A percentile compares a stretch with the other conserved stretches of the same genome.
phyloP scores from a whole-genome alignment of 768 basidiomycete species.

The Fibroporia radiculosa region DNA sequence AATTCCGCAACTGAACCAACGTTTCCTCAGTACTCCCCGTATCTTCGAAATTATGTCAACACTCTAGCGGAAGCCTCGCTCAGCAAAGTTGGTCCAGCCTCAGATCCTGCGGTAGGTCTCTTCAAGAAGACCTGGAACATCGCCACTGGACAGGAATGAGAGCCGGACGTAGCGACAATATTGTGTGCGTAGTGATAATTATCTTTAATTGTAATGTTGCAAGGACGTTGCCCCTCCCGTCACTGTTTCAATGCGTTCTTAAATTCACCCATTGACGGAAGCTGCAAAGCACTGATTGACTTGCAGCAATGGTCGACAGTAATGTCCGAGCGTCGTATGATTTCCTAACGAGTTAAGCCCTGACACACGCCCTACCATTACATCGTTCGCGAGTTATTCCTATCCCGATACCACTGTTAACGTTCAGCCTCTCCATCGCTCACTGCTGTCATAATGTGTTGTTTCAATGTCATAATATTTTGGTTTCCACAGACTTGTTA shows the following conservation, averaged over 20 bases:
- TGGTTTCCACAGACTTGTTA: too few species aligned
- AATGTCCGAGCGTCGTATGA: too few species aligned
- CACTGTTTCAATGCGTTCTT: neutral
- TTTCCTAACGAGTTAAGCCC: too few species aligned
- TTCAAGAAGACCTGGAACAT: constrained; percentile 67
- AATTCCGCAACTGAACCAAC: neutral
- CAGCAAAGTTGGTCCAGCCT: constrained; percentile 47
- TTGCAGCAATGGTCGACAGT: too few species aligned
- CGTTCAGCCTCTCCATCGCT: too few species aligned
- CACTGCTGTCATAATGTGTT: too few species aligned
- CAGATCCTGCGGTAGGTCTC: constrained; percentile 48
- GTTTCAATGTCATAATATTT: too few species aligned
- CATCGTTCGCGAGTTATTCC: too few species aligned
- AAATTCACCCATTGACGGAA: neutral
- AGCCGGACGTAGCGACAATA: neutral
- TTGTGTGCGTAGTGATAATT: neutral
- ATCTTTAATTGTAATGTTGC: neutral
- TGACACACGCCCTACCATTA: too few species aligned
- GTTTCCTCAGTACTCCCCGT: constrained; percentile 60
- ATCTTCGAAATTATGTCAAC: constrained; percentile 65
- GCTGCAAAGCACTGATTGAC: too few species aligned
- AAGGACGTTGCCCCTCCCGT: neutral
- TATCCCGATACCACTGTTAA: too few species aligned
- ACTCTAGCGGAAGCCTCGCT: constrained; percentile 68
- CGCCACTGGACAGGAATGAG: constrained; percentile 52